Evolutionary conservation across 352 stramenopile genomes (phyloP).

Genomic region (Pythium insidiosum): DNA sequence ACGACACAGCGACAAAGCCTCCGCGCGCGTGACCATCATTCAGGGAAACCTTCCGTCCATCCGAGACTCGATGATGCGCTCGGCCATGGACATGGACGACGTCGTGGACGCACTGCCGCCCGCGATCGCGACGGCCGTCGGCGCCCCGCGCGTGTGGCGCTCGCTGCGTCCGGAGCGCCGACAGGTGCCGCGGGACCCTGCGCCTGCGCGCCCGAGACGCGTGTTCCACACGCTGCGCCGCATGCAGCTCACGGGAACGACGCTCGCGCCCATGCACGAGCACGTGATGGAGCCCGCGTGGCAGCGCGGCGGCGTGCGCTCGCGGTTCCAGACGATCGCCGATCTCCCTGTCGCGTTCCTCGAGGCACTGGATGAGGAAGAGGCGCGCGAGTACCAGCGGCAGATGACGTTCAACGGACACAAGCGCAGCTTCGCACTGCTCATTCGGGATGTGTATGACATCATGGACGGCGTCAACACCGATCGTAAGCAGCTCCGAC

Average conservation of each 20-base stretch:
- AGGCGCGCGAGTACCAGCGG: constrained; percentile 36
- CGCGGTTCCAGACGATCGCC: constrained; percentile 38
- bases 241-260: constrained; percentile 60
- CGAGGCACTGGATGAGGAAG: constrained; percentile 30
- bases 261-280: constrained; percentile 1
- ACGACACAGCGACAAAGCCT: no score
- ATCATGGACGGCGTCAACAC: constrained; percentile 32
- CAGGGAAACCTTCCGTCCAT: no score
- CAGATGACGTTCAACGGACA: constrained; percentile 34
- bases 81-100: no score
- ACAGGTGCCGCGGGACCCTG: not conserved
- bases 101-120: no score
- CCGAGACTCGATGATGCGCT: no score
- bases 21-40: no score
- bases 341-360: constrained; percentile 45
- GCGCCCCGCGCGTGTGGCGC: not conserved
- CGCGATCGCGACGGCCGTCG: not conserved
- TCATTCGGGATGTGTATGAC: constrained; percentile 68
- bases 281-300: constrained; percentile 19
- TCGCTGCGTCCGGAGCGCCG: not conserved
- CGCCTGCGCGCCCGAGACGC: constrained; percentile 8
- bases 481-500: constrained; percentile 47
- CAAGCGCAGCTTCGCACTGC: constrained; percentile 32
- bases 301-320: constrained; percentile 23
- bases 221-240: constrained; percentile 43